Percentiles rank a stretch among this genome's conserved stretches.
Conservation (phyloP, 2,329 filamentous ascomycete genomes). For the Purpureocillium takamizusanense region DNA sequence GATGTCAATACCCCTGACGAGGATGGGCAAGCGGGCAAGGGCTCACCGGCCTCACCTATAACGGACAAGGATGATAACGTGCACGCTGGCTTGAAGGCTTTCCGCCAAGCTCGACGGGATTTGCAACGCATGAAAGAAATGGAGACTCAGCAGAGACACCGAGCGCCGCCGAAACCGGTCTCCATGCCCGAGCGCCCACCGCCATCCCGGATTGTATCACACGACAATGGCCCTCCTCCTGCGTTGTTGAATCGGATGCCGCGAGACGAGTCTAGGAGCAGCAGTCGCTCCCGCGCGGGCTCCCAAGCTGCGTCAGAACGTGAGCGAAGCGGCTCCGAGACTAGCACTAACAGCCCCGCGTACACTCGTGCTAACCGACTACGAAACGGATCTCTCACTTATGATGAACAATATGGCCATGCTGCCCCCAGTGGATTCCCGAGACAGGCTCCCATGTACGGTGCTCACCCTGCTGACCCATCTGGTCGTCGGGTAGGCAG, state of each 20-base stretch:
- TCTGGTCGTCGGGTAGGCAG: constrained; percentile 28
- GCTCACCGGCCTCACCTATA: not conserved
- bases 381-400: constrained; percentile 26
- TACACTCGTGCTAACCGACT: constrained; percentile 29
- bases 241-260: constrained; percentile 34
- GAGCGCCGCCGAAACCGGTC: constrained; percentile 12
- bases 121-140: constrained; percentile 46
- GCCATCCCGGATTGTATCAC: constrained; percentile 27
- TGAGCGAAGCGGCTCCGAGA: constrained; percentile 46
- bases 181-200: constrained; percentile 12
- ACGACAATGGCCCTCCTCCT: constrained; percentile 36
- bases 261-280: constrained; percentile 31
- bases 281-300: constrained; percentile 15
- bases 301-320: constrained; percentile 31
- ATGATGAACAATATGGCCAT: constrained; percentile 24
- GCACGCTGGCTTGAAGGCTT: constrained; percentile 45
- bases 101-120: constrained; percentile 48
- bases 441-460: constrained; percentile 13
- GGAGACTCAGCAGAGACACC: constrained; percentile 36
- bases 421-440: constrained; percentile 14
- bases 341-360: constrained; percentile 35
- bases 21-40: not conserved
- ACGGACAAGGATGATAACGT: constrained; percentile 29
- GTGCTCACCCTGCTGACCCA: constrained; percentile 4
- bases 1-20: not conserved